Conservation (phyloP, 2,329 filamentous ascomycete species). For the Emericellopsis atlantica region DNA sequence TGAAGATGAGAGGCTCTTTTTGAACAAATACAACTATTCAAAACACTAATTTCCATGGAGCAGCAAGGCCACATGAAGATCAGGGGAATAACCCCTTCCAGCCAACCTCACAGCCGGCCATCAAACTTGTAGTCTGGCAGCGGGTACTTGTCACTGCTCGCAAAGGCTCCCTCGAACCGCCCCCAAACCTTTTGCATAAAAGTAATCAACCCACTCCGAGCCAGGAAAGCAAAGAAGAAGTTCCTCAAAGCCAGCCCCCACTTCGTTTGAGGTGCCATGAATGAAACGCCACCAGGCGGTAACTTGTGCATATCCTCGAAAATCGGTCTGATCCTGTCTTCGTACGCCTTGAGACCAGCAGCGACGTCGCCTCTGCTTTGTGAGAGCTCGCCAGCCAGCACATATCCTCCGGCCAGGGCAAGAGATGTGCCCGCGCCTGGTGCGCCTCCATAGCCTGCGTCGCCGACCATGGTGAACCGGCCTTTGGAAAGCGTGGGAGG, state of each 20-base stretch:
- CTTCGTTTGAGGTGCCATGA: slow-evolving; percentile 26
- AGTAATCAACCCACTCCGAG: slow-evolving; percentile 11
- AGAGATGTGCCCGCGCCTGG: slow-evolving; percentile 32
- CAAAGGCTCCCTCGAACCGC: not conserved
- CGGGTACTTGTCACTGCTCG: not conserved
- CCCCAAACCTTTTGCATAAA: not conserved
- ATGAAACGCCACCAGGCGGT: slow-evolving; percentile 13
- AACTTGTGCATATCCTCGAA: slow-evolving; percentile 19
- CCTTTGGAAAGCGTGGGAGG: slow-evolving; percentile 21
- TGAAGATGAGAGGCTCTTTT: no score
- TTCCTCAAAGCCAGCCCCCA: slow-evolving; percentile 29
- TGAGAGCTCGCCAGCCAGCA: slow-evolving; percentile 33
- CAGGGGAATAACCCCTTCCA: no score
- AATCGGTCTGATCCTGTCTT: slow-evolving; percentile 25
- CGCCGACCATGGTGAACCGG: slow-evolving; percentile 34
- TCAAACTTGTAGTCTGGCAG: slow-evolving; percentile 1
- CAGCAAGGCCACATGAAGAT: no score
- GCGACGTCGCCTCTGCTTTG: slow-evolving; percentile 11
- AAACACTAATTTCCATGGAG: no score
- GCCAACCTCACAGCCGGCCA: no score
- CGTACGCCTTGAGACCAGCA: slow-evolving; percentile 23
- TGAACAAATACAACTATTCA: no score
- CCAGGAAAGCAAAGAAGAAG: slow-evolving; percentile 21
- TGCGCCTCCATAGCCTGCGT: slow-evolving; percentile 32
- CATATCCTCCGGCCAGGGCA: slow-evolving; percentile 33